Percentiles rank a stretch among this genome's conserved stretches.
Evolutionary conservation across 192 early-diverging fungal species (phyloP).

Genomic region (Backusella morwellensis): DNA sequence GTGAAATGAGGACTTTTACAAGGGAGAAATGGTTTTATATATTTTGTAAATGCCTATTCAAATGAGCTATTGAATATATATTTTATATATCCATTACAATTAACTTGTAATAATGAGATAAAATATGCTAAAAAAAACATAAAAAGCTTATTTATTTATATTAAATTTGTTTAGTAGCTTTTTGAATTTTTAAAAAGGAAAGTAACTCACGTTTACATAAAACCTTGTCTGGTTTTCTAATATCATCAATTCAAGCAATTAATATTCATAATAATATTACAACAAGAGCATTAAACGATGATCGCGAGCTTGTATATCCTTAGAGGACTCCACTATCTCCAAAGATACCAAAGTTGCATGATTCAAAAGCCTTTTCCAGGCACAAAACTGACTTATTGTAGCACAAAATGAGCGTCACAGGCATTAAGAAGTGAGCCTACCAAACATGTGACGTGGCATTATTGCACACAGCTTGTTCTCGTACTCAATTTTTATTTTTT

Average conservation of each 20-base stretch:
- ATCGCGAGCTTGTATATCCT: neutral
- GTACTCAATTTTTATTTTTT: neutral
- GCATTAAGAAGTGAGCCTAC: neutral
- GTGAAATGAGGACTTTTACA: neutral
- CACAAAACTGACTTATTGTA: neutral
- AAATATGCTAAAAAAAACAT: neutral
- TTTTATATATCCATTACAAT: neutral
- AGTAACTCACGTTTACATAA: neutral
- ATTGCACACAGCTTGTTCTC: neutral
- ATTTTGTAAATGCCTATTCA: neutral
- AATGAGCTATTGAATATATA: neutral
- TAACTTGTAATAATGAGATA: neutral
- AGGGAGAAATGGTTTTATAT: neutral
- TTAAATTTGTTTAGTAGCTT: neutral
- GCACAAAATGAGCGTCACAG: conserved; percentile 1
- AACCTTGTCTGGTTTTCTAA: neutral
- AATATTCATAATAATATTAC: neutral
- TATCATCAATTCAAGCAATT: neutral
- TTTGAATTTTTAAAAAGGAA: neutral
- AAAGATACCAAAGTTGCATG: neutral
- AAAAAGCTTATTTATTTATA: neutral
- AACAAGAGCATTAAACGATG: neutral
- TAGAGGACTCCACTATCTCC: neutral
- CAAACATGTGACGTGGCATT: neutral
- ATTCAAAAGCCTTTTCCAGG: neutral